Conservation (phyloP, 2,329 filamentous ascomycete genomes). For the Penicillium aurantiogriseum region DNA sequence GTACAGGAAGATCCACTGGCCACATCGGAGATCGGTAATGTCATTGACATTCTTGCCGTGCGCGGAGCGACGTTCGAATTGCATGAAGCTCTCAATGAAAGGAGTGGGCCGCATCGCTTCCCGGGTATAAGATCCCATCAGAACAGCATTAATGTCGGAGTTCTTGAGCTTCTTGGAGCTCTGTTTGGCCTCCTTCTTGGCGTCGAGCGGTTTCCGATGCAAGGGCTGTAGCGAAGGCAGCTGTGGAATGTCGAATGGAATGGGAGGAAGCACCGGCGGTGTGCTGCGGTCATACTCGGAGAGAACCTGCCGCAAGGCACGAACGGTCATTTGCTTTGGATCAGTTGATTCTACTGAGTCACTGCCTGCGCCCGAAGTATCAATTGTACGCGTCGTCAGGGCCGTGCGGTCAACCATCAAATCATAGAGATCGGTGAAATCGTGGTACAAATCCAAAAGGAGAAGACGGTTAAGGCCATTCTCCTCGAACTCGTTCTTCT, state of each 20-base stretch:
- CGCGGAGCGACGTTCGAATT: constrained; percentile 47
- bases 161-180: constrained; percentile 71
- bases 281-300: constrained; percentile 86
- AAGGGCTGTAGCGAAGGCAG: constrained; percentile 68
- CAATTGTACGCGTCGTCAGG: constrained; percentile 74
- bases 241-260: constrained; percentile 84
- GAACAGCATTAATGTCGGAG: constrained; percentile 71
- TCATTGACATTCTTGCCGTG: constrained; percentile 47
- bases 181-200: constrained; percentile 73
- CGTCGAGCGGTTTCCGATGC: constrained; percentile 62
- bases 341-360: constrained; percentile 40
- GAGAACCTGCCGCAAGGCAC: constrained; percentile 74
- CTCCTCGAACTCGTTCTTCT: constrained; percentile 86
- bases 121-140: constrained; percentile 79
- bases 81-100: constrained; percentile 50
- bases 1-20: constrained; percentile 54
- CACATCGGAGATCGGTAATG: constrained; percentile 47
- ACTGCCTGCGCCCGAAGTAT: constrained; percentile 59
- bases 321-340: constrained; percentile 58
- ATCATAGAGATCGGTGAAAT: constrained; percentile 85
- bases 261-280: constrained; percentile 83
- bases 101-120: constrained; percentile 58
- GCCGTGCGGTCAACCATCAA: constrained; percentile 76
- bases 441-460: constrained; percentile 76
- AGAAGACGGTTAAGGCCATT: constrained; percentile 83